Evolutionary conservation across 176 grass and related monocot genomes (phyloP), one percentile per base, ranked within the genome.

Genomic region (Chloris gayana): DNA sequence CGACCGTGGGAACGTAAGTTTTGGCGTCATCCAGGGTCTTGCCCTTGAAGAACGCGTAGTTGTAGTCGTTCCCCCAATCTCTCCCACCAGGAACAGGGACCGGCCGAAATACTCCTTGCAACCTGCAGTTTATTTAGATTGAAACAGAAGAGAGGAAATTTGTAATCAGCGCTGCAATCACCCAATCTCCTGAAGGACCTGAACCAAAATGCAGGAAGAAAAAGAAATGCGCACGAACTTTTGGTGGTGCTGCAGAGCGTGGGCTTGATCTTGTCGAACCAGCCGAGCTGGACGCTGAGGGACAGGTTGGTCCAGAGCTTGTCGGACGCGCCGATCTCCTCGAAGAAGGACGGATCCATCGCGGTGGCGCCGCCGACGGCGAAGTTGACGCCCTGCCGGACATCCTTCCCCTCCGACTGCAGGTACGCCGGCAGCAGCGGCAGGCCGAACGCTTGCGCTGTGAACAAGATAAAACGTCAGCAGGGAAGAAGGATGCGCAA

Each of bases 31-130:
- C 87, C 24, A 89, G 30, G 17, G 54, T 90, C 84, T 95, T 95
- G 69, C 93, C 93, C 59, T 92, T 83, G 78, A 85, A 95, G 49
- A 95, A 92, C 2, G 88, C 93, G 76, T 92, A 95, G 79, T 92
- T 92, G 74, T 95, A 95, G 85, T 95, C 93, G 77, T 95, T 49
- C 87, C 89, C 80, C 89, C 93, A 65, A 95, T 95, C 87, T 95
- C 93, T 60, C 93, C 93, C 5, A 95, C 93, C 2, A 95, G 81
- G 86, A 95, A 95, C 30, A 95, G 84, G 11, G 89, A 81, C 57
- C 87, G 83, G 75, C 87, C 82, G 64, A 95, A 95, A 79, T 71
- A 95, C 75, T 89, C 87, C 76, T 87, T 82, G 81, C 93, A 95
- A 69, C 80, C 93, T 94, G 74, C 58, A 61, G 58, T 54, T 18